Conservation (phyloP, 306 rosid genomes). For the Corylus americana region DNA sequence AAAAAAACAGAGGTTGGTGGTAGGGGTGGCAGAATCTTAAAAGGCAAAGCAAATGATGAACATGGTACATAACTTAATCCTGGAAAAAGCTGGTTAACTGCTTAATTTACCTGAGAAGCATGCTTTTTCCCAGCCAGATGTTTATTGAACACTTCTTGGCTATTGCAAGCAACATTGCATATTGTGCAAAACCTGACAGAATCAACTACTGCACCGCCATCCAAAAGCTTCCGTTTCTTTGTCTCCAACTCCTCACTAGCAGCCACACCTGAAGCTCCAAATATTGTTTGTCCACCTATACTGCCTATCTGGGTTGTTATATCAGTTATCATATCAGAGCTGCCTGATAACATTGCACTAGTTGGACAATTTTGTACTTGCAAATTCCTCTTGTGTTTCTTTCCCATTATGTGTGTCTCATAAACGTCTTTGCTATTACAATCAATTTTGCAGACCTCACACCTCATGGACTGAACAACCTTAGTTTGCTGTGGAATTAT, state of each 20-base stretch:
- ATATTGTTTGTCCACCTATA: slow-evolving; percentile 30
- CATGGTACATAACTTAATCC: not conserved
- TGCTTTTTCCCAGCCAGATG: slow-evolving; percentile 69
- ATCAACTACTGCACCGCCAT: slow-evolving; percentile 37
- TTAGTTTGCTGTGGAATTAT: slow-evolving; percentile 34
- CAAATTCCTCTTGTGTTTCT: slow-evolving; percentile 52
- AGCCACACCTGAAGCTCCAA: slow-evolving; percentile 27
- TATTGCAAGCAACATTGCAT: slow-evolving; percentile 60
- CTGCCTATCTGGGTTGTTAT: slow-evolving; percentile 27
- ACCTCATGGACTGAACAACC: slow-evolving; percentile 30
- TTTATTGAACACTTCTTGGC: slow-evolving; percentile 50
- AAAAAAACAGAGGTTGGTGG: not conserved
- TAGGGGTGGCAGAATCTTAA: slow-evolving; percentile 3
- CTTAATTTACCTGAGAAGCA: slow-evolving; percentile 54
- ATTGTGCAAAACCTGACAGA: slow-evolving; percentile 45
- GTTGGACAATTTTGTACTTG: slow-evolving; percentile 32
- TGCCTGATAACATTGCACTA: slow-evolving; percentile 6
- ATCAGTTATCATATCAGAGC: slow-evolving; percentile 23
- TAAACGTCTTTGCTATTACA: slow-evolving; percentile 46
- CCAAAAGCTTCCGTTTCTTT: slow-evolving; percentile 45
- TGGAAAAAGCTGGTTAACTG: slow-evolving; percentile 18
- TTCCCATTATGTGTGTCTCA: slow-evolving; percentile 47
- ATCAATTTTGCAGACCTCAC: slow-evolving; percentile 50
- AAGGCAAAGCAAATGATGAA: not conserved
- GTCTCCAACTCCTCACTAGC: slow-evolving; percentile 34